phyloP scores from a whole-genome alignment of 768 basidiomycete genomes.

The Cubamyces lactineus region DNA sequence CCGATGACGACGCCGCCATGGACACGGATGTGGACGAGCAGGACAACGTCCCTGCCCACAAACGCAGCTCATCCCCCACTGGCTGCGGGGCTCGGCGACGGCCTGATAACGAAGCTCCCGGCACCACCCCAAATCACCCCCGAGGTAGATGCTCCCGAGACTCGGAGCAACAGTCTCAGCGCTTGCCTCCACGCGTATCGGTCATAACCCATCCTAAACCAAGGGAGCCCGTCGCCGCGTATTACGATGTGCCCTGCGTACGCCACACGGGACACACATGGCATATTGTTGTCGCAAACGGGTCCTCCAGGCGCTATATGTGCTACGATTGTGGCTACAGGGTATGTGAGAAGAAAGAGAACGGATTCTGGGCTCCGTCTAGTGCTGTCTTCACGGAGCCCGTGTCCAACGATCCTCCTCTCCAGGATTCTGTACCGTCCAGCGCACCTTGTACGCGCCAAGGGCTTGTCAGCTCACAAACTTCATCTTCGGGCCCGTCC shows the following conservation, averaged over 20 bases:
- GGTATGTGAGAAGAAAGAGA: conserved; percentile 19
- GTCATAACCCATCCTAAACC: conserved; percentile 15
- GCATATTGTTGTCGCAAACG: conserved; percentile 1
- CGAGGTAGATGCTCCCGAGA: too few relatives aligned
- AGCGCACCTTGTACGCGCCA: neutral
- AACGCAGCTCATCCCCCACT: neutral
- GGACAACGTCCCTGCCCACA: neutral
- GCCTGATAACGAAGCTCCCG: neutral
- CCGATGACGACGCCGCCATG: neutral
- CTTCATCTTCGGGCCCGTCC: too few relatives aligned
- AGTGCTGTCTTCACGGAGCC: neutral
- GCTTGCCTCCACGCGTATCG: neutral
- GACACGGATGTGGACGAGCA: conserved; percentile 4
- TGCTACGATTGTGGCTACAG: conserved; percentile 7
- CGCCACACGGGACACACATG: conserved; percentile 11
- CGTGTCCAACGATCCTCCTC: too few relatives aligned
- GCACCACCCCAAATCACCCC: too few relatives aligned
- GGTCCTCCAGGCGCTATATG: conserved; percentile 12
- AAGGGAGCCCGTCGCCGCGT: conserved; percentile 9
- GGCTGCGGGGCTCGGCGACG: neutral
- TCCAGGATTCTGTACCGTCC: neutral
- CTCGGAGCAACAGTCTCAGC: neutral
- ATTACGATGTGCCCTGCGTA: neutral
- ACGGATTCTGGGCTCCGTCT: conserved; percentile 14
- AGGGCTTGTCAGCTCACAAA: too few relatives aligned